Percentiles rank a stretch among this genome's conserved stretches.
These are phyloP conservation scores for Clathrospora elynae DNA, from an alignment of 2,329 filamentous ascomycete genomes.

Conservation along the genomic window DNA sequence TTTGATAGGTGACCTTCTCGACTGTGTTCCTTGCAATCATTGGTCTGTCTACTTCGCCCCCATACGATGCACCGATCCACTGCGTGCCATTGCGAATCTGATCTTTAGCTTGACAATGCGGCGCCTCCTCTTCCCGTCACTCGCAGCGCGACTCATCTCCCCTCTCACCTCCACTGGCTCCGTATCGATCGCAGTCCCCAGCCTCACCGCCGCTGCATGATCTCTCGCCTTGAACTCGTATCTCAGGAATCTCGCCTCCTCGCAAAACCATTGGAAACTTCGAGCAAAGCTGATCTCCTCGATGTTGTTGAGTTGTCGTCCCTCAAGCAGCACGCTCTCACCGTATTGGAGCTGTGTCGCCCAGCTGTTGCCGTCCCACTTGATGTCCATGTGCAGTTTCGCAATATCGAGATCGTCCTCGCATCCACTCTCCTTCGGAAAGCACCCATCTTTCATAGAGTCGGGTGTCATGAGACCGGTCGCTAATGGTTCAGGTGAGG, in stretches of 20 bases:
- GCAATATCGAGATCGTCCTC: neutral
- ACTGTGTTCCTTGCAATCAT: too few species aligned
- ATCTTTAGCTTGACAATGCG: slow-evolving; percentile 16
- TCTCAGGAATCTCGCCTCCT: slow-evolving; percentile 13
- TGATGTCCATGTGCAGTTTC: slow-evolving; percentile 8
- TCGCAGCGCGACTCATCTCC: neutral
- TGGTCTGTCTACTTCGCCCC: neutral
- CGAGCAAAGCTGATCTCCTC: slow-evolving; percentile 3
- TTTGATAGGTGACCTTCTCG: too few species aligned
- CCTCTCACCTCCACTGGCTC: neutral
- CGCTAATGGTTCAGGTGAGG: neutral
- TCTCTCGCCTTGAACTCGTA: slow-evolving; percentile 17
- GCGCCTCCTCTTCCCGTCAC: neutral
- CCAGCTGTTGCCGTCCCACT: slow-evolving; percentile 12
- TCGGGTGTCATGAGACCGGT: neutral
- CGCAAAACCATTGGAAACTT: slow-evolving; percentile 20
- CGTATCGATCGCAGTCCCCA: neutral
- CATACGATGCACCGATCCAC: neutral
- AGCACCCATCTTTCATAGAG: too few species aligned
- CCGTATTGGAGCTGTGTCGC: slow-evolving; percentile 8
- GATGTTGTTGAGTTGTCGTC: slow-evolving; percentile 1
- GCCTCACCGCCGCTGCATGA: neutral
- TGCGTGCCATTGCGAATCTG: neutral
- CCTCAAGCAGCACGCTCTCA: slow-evolving; percentile 11
- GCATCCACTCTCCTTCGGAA: neutral